These are phyloP conservation scores for Xylaria sp. DNA, from an alignment of 495 filamentous ascomycete species.

Conservation along the genomic window DNA sequence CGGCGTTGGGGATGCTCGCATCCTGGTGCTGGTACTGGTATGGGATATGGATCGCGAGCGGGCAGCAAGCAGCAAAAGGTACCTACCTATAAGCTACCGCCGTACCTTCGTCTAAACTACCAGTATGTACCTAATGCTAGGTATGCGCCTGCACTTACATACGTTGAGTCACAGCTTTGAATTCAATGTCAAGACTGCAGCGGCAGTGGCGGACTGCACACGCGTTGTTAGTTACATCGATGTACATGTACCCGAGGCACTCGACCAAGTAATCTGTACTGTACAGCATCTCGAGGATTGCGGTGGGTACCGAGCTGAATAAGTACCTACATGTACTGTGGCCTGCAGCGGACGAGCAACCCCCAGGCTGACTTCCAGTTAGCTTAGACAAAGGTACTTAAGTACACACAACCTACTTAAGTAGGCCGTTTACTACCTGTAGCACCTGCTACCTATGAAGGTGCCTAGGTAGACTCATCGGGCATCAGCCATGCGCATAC, in stretches of 20 bases:
- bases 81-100: constrained; percentile 9
- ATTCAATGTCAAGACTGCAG: constrained; percentile 17
- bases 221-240: constrained; percentile 12
- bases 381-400: neutral
- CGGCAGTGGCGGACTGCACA: constrained; percentile 16
- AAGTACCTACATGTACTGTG: constrained; percentile 24
- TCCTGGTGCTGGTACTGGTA: too few species aligned
- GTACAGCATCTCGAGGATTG: constrained; percentile 10
- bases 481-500: neutral
- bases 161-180: constrained; percentile 24
- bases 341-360: neutral
- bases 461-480: too few species aligned
- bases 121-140: neutral
- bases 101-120: constrained; percentile 5
- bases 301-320: constrained; percentile 22
- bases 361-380: neutral
- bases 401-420: too few species aligned
- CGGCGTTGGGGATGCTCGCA: constrained; percentile 17
- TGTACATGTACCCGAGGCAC: neutral
- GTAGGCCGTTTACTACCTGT: too few species aligned
- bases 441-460: too few species aligned
- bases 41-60: neutral
- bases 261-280: neutral
- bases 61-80: neutral
- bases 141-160: neutral